Evolutionary conservation across 495 filamentous ascomycete species (phyloP).

Genomic region (Penicillium parvum): DNA sequence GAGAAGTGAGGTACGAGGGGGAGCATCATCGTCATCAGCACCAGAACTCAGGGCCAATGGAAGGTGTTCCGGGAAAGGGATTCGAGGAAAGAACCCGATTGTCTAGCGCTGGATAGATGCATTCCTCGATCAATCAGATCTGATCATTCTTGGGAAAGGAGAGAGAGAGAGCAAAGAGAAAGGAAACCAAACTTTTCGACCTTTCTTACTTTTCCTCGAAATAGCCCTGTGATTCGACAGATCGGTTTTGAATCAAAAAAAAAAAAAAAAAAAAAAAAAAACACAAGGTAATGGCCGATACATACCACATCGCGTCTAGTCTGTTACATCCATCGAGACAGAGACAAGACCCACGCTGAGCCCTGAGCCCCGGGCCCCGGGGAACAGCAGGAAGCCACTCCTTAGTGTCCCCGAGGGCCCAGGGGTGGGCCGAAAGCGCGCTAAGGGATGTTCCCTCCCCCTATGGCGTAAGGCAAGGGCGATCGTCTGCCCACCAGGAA

Average conservation of each 20-base stretch:
- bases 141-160: conserved; percentile 9
- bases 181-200: conserved; percentile 1
- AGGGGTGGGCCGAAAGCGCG: conserved; percentile 21
- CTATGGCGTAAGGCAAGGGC: conserved; percentile 33
- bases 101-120: conserved; percentile 7
- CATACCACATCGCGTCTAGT: conserved; percentile 14
- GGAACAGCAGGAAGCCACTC: conserved; percentile 32
- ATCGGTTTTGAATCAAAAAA: conserved; percentile 13
- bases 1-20: conserved; percentile 5
- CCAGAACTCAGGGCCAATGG: conserved; percentile 6
- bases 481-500: conserved; percentile 26
- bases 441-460: conserved; percentile 25
- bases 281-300: conserved; percentile 10
- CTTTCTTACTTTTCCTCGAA: neutral
- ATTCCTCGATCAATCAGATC: conserved; percentile 19
- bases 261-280: conserved; percentile 11
- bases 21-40: conserved; percentile 11
- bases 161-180: neutral
- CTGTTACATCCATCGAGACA: conserved; percentile 21
- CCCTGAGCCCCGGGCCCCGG: conserved; percentile 37
- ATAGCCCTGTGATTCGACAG: conserved; percentile 15
- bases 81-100: conserved; percentile 16
- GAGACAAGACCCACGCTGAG: conserved; percentile 31
- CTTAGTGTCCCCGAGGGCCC: conserved; percentile 15
- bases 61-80: conserved; percentile 11